phyloP scores from a whole-genome alignment of 768 basidiomycete genomes.

The Boletus subcaerulescens region DNA sequence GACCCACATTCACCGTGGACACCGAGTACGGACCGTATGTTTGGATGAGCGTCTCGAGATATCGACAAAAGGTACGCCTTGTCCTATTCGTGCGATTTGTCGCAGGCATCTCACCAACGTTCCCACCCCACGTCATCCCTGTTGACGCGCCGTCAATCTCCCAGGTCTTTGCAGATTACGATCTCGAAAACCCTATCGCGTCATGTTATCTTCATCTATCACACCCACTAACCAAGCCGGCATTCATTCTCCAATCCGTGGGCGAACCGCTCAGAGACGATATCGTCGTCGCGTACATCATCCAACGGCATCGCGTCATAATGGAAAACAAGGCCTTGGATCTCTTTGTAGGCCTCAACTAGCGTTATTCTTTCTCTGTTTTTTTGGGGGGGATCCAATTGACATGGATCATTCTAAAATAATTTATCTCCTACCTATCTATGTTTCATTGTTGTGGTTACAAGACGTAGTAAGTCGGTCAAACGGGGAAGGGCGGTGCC shows the following conservation, averaged over 20 bases:
- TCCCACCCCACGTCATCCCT: neutral
- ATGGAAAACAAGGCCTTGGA: conserved; percentile 26
- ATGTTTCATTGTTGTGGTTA: neutral
- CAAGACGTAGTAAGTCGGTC: neutral
- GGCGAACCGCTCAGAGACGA: conserved; percentile 31
- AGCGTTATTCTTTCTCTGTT: neutral
- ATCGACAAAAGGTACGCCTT: conserved; percentile 21
- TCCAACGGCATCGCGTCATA: conserved; percentile 25
- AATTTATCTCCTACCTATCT: neutral
- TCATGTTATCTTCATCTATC: conserved; percentile 17
- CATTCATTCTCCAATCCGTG: conserved; percentile 19
- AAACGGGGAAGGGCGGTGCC: neutral
- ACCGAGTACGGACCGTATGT: conserved; percentile 25
- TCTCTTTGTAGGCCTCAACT: conserved; percentile 22
- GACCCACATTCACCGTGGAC: conserved; percentile 18
- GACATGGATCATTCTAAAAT: neutral
- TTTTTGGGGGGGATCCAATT: neutral
- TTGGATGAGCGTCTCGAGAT: conserved; percentile 25
- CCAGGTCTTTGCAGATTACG: conserved; percentile 25
- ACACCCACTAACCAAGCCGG: conserved; percentile 9
- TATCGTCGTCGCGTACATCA: conserved; percentile 26
- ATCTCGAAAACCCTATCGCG: conserved; percentile 23
- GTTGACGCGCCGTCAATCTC: neutral
- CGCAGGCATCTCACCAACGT: neutral
- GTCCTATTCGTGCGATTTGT: neutral